Conservation (phyloP, 768 basidiomycete species). For the Termitomyces sp. region DNA sequence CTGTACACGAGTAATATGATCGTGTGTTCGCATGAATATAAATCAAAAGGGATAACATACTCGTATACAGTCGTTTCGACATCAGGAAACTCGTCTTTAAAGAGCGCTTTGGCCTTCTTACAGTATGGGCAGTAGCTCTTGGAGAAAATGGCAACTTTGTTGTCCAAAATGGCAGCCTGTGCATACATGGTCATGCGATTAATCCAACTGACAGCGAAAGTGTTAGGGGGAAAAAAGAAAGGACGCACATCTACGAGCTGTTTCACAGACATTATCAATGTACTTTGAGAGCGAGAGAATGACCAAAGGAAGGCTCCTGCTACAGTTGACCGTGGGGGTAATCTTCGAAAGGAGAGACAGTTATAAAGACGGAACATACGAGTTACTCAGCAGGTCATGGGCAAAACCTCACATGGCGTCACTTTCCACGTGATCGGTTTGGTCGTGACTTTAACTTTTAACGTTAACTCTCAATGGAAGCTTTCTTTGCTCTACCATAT, state of each 20-base stretch:
- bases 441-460: background rate
- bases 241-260: constrained; percentile 37
- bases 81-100: constrained; percentile 31
- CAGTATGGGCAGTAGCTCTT: constrained; percentile 55
- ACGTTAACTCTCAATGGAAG: background rate
- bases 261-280: constrained; percentile 29
- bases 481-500: no score
- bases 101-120: constrained; percentile 40
- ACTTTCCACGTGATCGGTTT: constrained; percentile 6
- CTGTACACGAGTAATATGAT: constrained; percentile 23
- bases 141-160: constrained; percentile 56
- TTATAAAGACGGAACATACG: constrained; percentile 15
- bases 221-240: background rate
- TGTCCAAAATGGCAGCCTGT: constrained; percentile 39
- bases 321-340: constrained; percentile 8
- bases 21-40: background rate
- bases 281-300: constrained; percentile 23
- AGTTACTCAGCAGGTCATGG: constrained; percentile 9
- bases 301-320: constrained; percentile 21
- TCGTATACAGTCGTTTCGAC: constrained; percentile 37
- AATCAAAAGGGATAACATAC: constrained; percentile 24
- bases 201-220: background rate
- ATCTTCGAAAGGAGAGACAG: constrained; percentile 7
- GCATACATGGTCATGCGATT: background rate
- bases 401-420: constrained; percentile 10